Percentiles rank a stretch among this genome's conserved stretches.
phyloP scores from a whole-genome alignment of 2,329 filamentous ascomycete genomes.

The Annulohypoxylon truncatum region DNA sequence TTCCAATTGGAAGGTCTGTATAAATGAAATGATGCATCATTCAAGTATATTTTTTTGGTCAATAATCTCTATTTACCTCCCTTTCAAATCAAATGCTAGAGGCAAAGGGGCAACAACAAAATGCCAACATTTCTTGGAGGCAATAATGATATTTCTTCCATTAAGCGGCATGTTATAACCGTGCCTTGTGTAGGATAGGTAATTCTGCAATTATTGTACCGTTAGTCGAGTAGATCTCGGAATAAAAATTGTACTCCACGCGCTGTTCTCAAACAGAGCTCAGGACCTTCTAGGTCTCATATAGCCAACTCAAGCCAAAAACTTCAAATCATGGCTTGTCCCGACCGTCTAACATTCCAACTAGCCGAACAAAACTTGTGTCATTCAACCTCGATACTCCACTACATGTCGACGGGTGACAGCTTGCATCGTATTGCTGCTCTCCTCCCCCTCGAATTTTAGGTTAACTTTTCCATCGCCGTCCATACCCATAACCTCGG shows the following conservation, averaged over 20 bases:
- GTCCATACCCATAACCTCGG: conserved; percentile 80
- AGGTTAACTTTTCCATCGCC: conserved; percentile 68
- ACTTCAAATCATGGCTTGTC: conserved; percentile 10
- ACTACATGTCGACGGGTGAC: conserved; percentile 82
- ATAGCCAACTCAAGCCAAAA: neutral
- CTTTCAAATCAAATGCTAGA: no score
- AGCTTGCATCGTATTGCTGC: conserved; percentile 77
- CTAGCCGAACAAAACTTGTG: neutral
- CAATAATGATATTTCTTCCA: neutral
- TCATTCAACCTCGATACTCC: conserved; percentile 68
- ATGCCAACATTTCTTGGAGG: neutral
- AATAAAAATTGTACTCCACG: neutral
- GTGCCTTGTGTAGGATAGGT: neutral
- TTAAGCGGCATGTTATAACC: neutral
- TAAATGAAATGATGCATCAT: no score
- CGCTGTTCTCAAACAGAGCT: neutral
- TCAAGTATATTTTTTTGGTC: no score
- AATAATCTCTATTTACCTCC: no score
- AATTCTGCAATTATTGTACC: neutral
- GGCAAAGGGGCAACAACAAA: neutral
- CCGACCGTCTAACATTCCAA: neutral
- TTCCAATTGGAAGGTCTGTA: no score
- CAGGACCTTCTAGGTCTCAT: neutral
- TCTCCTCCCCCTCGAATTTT: conserved; percentile 84
- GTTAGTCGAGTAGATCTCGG: neutral